phyloP scores from a whole-genome alignment of 140 eudicot genomes.

The Stevia rebaudiana region DNA sequence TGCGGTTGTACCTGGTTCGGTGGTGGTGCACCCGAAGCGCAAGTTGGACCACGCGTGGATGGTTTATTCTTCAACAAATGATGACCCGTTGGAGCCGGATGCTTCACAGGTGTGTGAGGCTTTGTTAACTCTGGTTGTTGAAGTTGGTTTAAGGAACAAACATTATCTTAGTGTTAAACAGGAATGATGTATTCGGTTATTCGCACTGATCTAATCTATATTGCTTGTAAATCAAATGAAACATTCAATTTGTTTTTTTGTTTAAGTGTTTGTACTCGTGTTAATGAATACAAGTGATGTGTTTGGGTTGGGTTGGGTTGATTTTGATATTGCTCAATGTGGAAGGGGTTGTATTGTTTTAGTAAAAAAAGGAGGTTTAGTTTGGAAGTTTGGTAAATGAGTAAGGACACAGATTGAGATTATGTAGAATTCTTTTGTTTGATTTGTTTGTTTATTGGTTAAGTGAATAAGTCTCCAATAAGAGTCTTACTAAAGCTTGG shows the following conservation, averaged over 20 bases:
- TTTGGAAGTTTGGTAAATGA: too few relatives aligned
- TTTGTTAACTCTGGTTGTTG: constrained; percentile 63
- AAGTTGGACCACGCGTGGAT: constrained; percentile 96
- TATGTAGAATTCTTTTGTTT: too few relatives aligned
- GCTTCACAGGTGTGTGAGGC: constrained; percentile 95
- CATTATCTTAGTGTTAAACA: constrained; percentile 46
- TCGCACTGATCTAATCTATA: not conserved
- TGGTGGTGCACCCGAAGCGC: constrained; percentile 77
- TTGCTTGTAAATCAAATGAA: not conserved
- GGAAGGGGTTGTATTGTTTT: too few relatives aligned
- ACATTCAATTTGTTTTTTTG: not conserved
- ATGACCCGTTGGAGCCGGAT: constrained; percentile 65
- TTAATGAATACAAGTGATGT: too few relatives aligned
- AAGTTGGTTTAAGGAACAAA: constrained; percentile 58
- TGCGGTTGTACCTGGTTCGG: constrained; percentile 96
- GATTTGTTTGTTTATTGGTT: too few relatives aligned
- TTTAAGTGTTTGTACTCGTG: too few relatives aligned
- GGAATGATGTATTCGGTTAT: constrained; percentile 13
- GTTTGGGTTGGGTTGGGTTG: too few relatives aligned
- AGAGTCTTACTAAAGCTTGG: too few relatives aligned
- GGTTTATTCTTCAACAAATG: constrained; percentile 78
- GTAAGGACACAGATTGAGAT: too few relatives aligned
- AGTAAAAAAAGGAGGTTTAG: too few relatives aligned
- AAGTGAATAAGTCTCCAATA: too few relatives aligned
- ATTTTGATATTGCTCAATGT: too few relatives aligned